These are phyloP conservation scores for Melanomma pulvis-pyrius DNA, from an alignment of 495 filamentous ascomycete species.

Conservation along the genomic window DNA sequence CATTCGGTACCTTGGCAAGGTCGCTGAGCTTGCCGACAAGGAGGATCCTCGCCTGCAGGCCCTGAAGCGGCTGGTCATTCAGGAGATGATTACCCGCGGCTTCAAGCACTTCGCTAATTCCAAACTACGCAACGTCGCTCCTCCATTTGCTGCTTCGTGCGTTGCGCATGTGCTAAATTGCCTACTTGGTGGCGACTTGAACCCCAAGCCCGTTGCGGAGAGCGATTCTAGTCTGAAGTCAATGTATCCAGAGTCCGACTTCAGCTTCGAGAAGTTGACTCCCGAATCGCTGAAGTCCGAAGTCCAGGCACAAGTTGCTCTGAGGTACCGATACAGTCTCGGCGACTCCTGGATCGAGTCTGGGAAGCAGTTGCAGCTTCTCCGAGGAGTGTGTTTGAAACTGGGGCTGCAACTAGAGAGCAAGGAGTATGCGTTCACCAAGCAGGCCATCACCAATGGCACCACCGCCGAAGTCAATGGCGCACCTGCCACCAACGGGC, in stretches of 20 bases:
- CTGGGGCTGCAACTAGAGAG: slow-evolving; percentile 85
- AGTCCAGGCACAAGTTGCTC: slow-evolving; percentile 69
- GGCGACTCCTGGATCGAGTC: slow-evolving; percentile 64
- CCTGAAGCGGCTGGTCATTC: slow-evolving; percentile 71
- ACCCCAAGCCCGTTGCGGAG: slow-evolving; percentile 72
- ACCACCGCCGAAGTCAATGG: slow-evolving; percentile 45
- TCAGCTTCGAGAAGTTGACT: slow-evolving; percentile 75
- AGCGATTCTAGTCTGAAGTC: slow-evolving; percentile 72
- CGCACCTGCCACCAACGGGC: slow-evolving; percentile 50
- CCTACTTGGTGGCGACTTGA: slow-evolving; percentile 76
- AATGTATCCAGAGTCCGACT: slow-evolving; percentile 81
- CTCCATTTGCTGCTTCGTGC: slow-evolving; percentile 73
- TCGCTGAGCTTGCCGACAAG: slow-evolving; percentile 69
- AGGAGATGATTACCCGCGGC: slow-evolving; percentile 90
- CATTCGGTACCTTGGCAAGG: slow-evolving; percentile 86
- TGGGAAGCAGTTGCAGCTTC: slow-evolving; percentile 75
- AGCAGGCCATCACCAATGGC: slow-evolving; percentile 40
- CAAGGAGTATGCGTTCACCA: slow-evolving; percentile 77
- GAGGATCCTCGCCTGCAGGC: slow-evolving; percentile 73
- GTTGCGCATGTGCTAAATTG: slow-evolving; percentile 93
- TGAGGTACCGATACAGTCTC: slow-evolving; percentile 77
- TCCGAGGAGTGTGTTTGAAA: slow-evolving; percentile 88
- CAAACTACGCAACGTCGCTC: slow-evolving; percentile 79
- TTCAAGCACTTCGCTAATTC: slow-evolving; percentile 90
- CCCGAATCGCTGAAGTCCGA: slow-evolving; percentile 69